Conservation (phyloP, 2,329 filamentous ascomycete species). For the Ophiocordyceps polyrhachis-furcata region DNA sequence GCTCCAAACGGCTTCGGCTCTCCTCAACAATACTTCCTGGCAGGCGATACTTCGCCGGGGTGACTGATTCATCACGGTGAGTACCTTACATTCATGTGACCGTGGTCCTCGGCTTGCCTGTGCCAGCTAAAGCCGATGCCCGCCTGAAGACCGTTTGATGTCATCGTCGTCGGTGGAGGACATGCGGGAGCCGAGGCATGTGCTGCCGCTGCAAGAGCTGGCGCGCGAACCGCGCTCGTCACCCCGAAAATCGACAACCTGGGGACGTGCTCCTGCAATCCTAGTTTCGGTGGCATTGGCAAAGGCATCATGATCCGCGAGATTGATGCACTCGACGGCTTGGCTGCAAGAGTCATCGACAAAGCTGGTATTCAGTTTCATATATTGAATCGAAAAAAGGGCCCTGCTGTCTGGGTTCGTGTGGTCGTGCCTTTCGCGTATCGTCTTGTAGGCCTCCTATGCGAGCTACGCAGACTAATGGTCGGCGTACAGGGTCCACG, state of each 20-base stretch:
- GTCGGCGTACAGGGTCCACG: conserved; percentile 45
- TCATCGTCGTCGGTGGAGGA: conserved; percentile 86
- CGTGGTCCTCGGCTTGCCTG: neutral
- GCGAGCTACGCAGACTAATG: neutral
- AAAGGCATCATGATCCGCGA: conserved; percentile 94
- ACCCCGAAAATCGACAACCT: conserved; percentile 80
- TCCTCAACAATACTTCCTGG: neutral
- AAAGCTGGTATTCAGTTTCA: conserved; percentile 91
- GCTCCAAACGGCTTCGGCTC: neutral
- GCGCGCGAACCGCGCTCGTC: conserved; percentile 74
- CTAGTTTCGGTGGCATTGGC: conserved; percentile 93
- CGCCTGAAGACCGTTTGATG: conserved; percentile 52
- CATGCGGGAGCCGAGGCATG: conserved; percentile 92
- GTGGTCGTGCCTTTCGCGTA: neutral
- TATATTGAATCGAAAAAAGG: conserved; percentile 73
- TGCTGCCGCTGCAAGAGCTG: conserved; percentile 72
- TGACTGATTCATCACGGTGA: neutral
- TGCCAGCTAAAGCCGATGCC: neutral
- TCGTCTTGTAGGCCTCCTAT: neutral
- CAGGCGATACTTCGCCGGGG: neutral
- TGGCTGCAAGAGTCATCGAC: conserved; percentile 77
- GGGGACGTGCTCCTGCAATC: conserved; percentile 91
- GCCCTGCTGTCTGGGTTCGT: conserved; percentile 73
- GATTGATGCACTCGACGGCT: conserved; percentile 82
- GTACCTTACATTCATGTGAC: neutral